Evolutionary conservation across 2,329 filamentous ascomycete species (phyloP).

Genomic region (Trichoderma oligosporum): DNA sequence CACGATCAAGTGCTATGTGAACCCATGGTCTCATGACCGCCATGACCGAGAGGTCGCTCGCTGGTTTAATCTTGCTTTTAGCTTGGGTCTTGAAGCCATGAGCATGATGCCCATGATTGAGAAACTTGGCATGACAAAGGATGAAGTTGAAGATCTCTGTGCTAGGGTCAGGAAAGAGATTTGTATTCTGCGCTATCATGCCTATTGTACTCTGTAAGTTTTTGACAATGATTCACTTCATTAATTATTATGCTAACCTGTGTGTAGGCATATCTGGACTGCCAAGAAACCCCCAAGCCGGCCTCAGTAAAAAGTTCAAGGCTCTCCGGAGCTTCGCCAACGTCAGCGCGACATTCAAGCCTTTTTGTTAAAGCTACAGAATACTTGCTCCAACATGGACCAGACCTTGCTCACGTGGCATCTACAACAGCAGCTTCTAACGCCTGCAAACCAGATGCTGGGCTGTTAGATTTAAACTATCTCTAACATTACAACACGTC

Average conservation of each 20-base stretch:
- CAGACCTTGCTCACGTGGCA: background rate
- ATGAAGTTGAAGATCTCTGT: conserved; percentile 61
- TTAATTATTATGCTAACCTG: conserved; percentile 19
- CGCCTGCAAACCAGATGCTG: too few relatives aligned
- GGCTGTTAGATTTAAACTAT: background rate
- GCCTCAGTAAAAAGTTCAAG: background rate
- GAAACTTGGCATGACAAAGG: conserved; percentile 43
- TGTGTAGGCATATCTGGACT: conserved; percentile 25
- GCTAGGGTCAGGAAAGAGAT: conserved; percentile 64
- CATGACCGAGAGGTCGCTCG: conserved; percentile 65
- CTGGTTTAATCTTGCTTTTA: conserved; percentile 80
- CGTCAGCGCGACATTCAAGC: background rate
- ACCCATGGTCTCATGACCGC: conserved; percentile 64
- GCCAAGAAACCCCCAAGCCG: conserved; percentile 22
- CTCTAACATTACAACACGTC: background rate
- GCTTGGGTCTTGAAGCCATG: conserved; percentile 68
- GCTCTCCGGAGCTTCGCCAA: background rate
- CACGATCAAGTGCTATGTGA: conserved; percentile 66
- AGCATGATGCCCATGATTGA: conserved; percentile 68
- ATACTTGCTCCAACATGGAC: background rate
- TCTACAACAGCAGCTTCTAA: background rate
- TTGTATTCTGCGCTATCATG: conserved; percentile 62
- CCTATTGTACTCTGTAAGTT: conserved; percentile 74
- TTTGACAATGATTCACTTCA: background rate
- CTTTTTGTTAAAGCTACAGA: background rate